Conservation (phyloP, 805 yeast genomes). For the Kuraishia piskuri region DNA sequence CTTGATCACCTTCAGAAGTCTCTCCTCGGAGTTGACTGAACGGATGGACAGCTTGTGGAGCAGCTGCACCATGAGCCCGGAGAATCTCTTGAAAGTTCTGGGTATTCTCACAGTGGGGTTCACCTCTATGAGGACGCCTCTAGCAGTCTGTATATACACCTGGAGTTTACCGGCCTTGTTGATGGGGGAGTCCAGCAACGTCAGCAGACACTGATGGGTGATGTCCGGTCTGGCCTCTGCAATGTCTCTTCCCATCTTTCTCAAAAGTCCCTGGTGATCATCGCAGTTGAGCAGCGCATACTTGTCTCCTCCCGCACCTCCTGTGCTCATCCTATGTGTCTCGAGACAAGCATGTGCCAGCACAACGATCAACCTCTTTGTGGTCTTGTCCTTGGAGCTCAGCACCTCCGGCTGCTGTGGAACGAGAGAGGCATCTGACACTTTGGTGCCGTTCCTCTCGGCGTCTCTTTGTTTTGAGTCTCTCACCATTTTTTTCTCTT, state of each 20-base stretch:
- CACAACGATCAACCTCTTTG: slow-evolving; percentile 89
- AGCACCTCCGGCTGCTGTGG: slow-evolving; percentile 82
- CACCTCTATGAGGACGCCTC: slow-evolving; percentile 91
- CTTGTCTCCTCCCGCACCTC: slow-evolving; percentile 79
- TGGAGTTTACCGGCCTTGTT: slow-evolving; percentile 96
- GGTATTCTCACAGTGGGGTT: slow-evolving; percentile 97
- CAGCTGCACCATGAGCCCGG: slow-evolving; percentile 96
- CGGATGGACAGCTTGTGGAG: slow-evolving; percentile 88
- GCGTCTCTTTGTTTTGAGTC: slow-evolving; percentile 40
- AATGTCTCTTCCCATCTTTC: slow-evolving; percentile 95
- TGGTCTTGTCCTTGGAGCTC: slow-evolving; percentile 74
- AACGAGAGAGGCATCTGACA: slow-evolving; percentile 58
- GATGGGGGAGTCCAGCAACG: slow-evolving; percentile 93
- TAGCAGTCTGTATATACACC: slow-evolving; percentile 92
- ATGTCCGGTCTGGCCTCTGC: slow-evolving; percentile 99
- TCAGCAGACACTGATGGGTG: slow-evolving; percentile 93
- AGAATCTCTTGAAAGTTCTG: slow-evolving; percentile 94
- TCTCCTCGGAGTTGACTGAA: slow-evolving; percentile 92
- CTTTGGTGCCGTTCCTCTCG: slow-evolving; percentile 17
- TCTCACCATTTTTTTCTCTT: slow-evolving; percentile 27
- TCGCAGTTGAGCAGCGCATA: slow-evolving; percentile 93
- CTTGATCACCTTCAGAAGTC: slow-evolving; percentile 85
- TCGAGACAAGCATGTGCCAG: slow-evolving; percentile 92
- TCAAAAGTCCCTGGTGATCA: slow-evolving; percentile 92
- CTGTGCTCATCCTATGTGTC: slow-evolving; percentile 80